phyloP scores from a whole-genome alignment of 2,329 filamentous ascomycete genomes.

The Talaromyces marneffei region DNA sequence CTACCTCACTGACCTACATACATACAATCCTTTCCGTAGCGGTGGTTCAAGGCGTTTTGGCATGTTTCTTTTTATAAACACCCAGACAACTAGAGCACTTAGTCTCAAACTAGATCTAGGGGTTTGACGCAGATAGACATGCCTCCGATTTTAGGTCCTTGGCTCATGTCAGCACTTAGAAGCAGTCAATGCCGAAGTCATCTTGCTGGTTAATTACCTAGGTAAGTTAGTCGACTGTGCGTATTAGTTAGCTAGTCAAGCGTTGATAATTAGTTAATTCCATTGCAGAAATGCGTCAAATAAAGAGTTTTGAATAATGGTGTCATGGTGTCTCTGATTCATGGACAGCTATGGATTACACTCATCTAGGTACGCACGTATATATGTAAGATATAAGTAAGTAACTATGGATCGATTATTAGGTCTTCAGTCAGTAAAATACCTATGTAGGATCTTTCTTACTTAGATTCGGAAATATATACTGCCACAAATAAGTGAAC shows the following conservation, averaged over 20 bases:
- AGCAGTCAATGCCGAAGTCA: not conserved
- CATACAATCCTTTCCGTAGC: not conserved
- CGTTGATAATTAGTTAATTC: no score
- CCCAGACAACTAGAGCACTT: not conserved
- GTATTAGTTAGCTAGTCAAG: no score
- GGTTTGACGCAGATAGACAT: not conserved
- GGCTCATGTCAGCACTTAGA: not conserved
- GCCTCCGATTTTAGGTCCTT: not conserved
- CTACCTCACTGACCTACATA: not conserved
- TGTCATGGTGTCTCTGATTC: not conserved
- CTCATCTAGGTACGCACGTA: not conserved
- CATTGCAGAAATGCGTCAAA: not conserved
- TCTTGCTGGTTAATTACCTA: not conserved
- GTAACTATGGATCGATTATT: not conserved
- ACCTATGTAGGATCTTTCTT: no score
- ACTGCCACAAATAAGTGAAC: not conserved
- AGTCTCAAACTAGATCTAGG: not conserved
- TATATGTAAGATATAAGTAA: not conserved
- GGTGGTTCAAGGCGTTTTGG: not conserved
- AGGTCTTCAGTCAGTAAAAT: not conserved
- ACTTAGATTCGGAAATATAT: not conserved
- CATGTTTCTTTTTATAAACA: not conserved
- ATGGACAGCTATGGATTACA: not conserved
- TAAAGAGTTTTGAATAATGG: not conserved
- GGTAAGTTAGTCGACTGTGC: not conserved